phyloP scores from a whole-genome alignment of 192 early-diverging fungal genomes.

The Pilaira anomala region DNA sequence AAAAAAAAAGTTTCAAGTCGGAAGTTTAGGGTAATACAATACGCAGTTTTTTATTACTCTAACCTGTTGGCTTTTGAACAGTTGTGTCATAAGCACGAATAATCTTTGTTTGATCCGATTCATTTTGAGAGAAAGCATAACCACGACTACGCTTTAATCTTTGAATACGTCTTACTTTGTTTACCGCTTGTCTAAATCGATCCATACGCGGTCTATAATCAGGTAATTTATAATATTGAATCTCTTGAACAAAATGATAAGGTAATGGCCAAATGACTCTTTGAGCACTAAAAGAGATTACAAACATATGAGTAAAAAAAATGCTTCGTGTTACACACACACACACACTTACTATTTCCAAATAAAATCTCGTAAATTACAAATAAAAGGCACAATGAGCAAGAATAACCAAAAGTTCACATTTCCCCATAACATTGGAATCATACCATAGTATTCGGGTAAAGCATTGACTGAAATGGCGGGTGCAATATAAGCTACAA shows the following conservation, averaged over 20 bases:
- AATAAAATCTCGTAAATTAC: constrained; percentile 85
- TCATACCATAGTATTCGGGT: constrained; percentile 71
- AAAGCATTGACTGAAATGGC: constrained; percentile 65
- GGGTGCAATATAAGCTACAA: constrained; percentile 68
- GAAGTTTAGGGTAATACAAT: constrained; percentile 4
- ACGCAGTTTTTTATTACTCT: constrained; percentile 13
- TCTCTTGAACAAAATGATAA: constrained; percentile 98
- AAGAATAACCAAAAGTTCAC: constrained; percentile 87
- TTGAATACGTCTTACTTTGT: constrained; percentile 93
- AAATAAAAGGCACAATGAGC: constrained; percentile 76
- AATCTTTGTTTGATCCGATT: constrained; percentile 81
- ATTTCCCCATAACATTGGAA: constrained; percentile 62
- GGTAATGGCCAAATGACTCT: constrained; percentile 75
- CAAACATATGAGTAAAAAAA: neutral
- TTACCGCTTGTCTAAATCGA: constrained; percentile 95
- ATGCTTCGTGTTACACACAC: neutral
- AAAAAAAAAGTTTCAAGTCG: neutral
- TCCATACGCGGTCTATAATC: constrained; percentile 97
- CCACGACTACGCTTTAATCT: constrained; percentile 87
- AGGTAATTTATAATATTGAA: constrained; percentile 98
- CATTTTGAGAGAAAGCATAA: constrained; percentile 98
- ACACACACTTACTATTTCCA: constrained; percentile 90
- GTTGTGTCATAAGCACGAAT: constrained; percentile 59
- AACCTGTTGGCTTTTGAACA: constrained; percentile 50
- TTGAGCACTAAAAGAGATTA: constrained; percentile 46